phyloP scores from a whole-genome alignment of 345 rosid genomes.

The Bruguiera parviflora region DNA sequence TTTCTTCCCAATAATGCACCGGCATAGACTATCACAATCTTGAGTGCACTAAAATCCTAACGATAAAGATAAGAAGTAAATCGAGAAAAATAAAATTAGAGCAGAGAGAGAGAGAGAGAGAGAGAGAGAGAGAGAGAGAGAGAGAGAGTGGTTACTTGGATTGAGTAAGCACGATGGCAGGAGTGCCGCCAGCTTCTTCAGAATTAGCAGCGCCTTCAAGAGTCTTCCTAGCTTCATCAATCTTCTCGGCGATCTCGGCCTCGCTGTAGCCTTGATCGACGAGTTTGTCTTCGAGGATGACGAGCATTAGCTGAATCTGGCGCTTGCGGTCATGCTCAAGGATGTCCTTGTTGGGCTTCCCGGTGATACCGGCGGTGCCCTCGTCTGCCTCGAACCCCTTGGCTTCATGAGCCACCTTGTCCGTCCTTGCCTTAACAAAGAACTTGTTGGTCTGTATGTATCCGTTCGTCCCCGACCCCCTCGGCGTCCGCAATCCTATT shows the following conservation, averaged over 20 bases:
- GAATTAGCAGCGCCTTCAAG: slow-evolving; percentile 57
- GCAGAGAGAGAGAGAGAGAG: no score
- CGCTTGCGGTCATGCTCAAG: slow-evolving; percentile 93
- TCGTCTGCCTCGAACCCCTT: slow-evolving; percentile 72
- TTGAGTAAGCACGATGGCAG: slow-evolving; percentile 23
- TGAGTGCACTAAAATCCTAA: neutral
- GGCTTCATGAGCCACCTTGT: slow-evolving; percentile 50
- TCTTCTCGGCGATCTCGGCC: slow-evolving; percentile 73
- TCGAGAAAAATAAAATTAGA: no score
- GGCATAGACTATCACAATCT: neutral
- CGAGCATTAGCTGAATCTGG: slow-evolving; percentile 86
- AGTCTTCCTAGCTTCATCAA: slow-evolving; percentile 64
- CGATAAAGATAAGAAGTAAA: no score
- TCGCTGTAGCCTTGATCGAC: slow-evolving; percentile 76
- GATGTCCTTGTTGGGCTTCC: slow-evolving; percentile 76
- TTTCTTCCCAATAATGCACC: neutral
- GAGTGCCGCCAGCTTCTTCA: slow-evolving; percentile 36
- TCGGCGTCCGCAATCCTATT: slow-evolving; percentile 81
- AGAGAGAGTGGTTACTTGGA: slow-evolving; percentile 26
- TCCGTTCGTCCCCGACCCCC: slow-evolving; percentile 98
- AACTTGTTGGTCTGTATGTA: slow-evolving; percentile 85
- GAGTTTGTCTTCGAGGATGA: slow-evolving; percentile 73
- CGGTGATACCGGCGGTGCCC: slow-evolving; percentile 80
- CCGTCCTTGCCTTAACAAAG: slow-evolving; percentile 69
- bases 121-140: no score